Evolutionary conservation across 78 protist genomes (phyloP).

Genomic region (Corallochytrium limacisporum): DNA sequence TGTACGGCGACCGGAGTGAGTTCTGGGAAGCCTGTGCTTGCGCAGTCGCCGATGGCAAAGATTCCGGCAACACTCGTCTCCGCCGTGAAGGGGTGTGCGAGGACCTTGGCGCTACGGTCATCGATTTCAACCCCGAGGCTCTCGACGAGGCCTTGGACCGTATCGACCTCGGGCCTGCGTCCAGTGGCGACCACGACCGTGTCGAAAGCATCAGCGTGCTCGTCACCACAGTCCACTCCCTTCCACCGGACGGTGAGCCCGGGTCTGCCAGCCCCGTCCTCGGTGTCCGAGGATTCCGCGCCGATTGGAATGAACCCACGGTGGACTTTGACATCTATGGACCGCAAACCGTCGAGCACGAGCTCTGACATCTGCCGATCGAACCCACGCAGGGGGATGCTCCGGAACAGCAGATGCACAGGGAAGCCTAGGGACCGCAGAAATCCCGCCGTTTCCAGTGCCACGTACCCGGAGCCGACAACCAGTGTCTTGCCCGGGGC

Average conservation of each 20-base stretch:
- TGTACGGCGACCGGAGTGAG: constrained; percentile 91
- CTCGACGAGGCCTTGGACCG: constrained; percentile 16
- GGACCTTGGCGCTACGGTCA: constrained; percentile 26
- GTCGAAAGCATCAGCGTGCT: too few species aligned
- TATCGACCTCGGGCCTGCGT: constrained; percentile 37
- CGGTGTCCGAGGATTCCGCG: too few species aligned
- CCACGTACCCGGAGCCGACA: constrained; percentile 79
- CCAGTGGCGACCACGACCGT: constrained; percentile 87
- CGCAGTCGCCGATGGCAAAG: constrained; percentile 65
- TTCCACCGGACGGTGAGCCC: too few species aligned
- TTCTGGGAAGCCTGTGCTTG: constrained; percentile 53
- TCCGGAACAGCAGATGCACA: constrained; percentile 45
- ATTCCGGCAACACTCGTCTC: constrained; percentile 56
- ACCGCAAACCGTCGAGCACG: constrained; percentile 44
- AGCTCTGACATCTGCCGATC: constrained; percentile 69
- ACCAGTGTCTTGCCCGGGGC: constrained; percentile 73
- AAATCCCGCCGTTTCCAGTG: constrained; percentile 91
- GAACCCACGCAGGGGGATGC: constrained; percentile 75
- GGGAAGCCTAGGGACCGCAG: constrained; percentile 33
- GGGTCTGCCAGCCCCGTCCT: too few species aligned
- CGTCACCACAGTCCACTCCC: too few species aligned
- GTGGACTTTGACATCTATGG: constrained; percentile 41
- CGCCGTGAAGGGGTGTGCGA: too few species aligned
- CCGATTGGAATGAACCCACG: constrained; percentile 23
- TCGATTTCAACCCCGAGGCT: constrained; percentile 36